Conservation (phyloP, 2,329 filamentous ascomycete genomes). For the Aspergillus costaricaensis region DNA sequence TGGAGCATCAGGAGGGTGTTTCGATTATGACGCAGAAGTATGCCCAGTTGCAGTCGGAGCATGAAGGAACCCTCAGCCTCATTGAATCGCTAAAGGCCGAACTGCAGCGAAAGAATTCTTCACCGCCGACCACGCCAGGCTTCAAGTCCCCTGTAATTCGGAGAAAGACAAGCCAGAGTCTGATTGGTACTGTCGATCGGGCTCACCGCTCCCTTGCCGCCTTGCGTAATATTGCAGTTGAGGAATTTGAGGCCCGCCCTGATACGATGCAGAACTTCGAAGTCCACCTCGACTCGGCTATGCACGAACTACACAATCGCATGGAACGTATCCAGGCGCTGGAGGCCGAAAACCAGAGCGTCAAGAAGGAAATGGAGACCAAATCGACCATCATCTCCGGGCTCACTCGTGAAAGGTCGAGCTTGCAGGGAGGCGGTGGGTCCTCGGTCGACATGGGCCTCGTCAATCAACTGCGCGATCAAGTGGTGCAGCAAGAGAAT, state of each 20-base stretch:
- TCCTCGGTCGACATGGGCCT: slow-evolving; percentile 90
- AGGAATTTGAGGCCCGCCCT: slow-evolving; percentile 79
- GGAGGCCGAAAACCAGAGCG: slow-evolving; percentile 76
- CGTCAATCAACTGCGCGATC: slow-evolving; percentile 81
- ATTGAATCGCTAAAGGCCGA: slow-evolving; percentile 91
- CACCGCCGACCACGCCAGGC: slow-evolving; percentile 51
- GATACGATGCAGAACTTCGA: slow-evolving; percentile 93
- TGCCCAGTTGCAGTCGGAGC: slow-evolving; percentile 76
- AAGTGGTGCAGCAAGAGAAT: slow-evolving; percentile 82
- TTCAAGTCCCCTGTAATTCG: slow-evolving; percentile 71
- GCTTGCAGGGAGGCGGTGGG: slow-evolving; percentile 65
- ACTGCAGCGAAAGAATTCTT: slow-evolving; percentile 70
- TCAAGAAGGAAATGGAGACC: slow-evolving; percentile 94
- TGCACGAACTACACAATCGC: slow-evolving; percentile 84
- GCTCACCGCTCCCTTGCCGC: slow-evolving; percentile 89
- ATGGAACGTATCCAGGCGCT: slow-evolving; percentile 89
- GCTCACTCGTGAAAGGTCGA: slow-evolving; percentile 87
- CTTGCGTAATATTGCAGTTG: slow-evolving; percentile 80
- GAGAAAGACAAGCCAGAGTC: slow-evolving; percentile 87
- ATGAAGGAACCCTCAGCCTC: slow-evolving; percentile 78
- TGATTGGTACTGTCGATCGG: slow-evolving; percentile 77
- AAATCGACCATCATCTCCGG: slow-evolving; percentile 97
- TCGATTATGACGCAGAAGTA: slow-evolving; percentile 75
- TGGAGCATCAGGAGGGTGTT: slow-evolving; percentile 76
- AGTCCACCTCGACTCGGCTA: slow-evolving; percentile 83